Conservation (phyloP, 164 flowering plant species). For the Amborella trichopoda region DNA sequence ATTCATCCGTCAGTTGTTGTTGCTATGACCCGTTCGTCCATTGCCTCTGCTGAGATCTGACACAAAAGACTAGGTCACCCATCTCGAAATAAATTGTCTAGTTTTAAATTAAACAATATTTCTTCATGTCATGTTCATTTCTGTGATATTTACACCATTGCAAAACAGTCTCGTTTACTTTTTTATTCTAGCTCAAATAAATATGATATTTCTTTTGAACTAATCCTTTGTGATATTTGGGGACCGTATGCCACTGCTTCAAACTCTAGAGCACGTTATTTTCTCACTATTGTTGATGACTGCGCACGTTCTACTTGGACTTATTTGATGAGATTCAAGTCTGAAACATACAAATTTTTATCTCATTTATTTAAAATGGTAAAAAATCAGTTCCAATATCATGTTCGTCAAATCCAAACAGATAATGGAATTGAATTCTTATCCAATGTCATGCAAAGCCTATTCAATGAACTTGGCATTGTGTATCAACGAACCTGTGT, state of each 20-base stretch:
- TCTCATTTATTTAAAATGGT: background rate
- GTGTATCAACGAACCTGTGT: background rate
- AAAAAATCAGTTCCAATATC: background rate
- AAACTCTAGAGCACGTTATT: background rate
- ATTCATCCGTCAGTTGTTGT: background rate
- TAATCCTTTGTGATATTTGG: background rate
- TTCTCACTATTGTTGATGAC: background rate
- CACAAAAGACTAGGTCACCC: background rate
- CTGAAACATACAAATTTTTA: background rate
- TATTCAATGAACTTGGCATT: background rate
- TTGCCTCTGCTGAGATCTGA: background rate
- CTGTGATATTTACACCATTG: background rate
- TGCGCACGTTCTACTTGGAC: background rate
- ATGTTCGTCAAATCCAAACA: background rate
- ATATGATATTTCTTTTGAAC: background rate
- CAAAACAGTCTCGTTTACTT: background rate
- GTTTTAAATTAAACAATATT: background rate
- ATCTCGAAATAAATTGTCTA: background rate
- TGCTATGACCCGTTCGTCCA: background rate
- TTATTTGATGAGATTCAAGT: background rate
- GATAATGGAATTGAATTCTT: background rate
- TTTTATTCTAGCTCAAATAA: background rate
- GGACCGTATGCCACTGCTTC: background rate
- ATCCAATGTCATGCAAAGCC: background rate
- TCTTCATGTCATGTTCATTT: background rate